Evolutionary conservation across 2,329 filamentous ascomycete genomes (phyloP).

Genomic region (Diaporthe citriasiana): DNA sequence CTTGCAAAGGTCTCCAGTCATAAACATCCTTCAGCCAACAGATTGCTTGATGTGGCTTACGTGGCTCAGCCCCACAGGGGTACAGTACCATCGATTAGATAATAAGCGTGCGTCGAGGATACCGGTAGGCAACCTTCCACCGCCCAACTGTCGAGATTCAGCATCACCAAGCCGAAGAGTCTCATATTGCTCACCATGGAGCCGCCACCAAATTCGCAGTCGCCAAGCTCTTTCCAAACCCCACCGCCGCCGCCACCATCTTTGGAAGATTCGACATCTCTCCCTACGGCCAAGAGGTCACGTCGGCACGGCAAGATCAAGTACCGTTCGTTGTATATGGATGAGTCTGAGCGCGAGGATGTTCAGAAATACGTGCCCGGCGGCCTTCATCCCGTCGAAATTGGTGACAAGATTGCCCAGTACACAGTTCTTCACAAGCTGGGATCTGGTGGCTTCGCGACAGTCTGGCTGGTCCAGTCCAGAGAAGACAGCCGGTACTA

Average conservation of each 20-base stretch:
- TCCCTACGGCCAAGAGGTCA: background rate
- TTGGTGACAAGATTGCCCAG: constrained; percentile 14
- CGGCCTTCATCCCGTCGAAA: constrained; percentile 15
- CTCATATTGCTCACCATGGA: background rate
- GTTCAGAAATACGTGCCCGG: constrained; percentile 22
- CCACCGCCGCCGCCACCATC: background rate
- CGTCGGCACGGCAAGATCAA: background rate
- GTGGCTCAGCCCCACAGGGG: no score
- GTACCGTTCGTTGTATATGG: constrained; percentile 8
- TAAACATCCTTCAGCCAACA: no score
- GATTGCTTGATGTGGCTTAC: no score
- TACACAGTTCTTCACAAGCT: constrained; percentile 27
- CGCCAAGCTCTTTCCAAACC: background rate
- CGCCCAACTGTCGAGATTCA: background rate
- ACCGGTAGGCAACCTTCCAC: background rate
- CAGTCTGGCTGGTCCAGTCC: constrained; percentile 29
- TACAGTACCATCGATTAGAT: no score
- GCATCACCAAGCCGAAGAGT: background rate
- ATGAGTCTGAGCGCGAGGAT: constrained; percentile 5
- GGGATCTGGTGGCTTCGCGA: constrained; percentile 25
- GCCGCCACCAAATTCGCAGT: background rate
- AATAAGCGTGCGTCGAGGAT: no score
- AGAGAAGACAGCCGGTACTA: constrained; percentile 25
- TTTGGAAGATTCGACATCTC: background rate
- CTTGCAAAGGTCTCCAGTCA: no score